A percentile compares a stretch with the other conserved stretches of the same genome.
phyloP scores from a whole-genome alignment of 257 asterid species.

The Coffea eugenioides region DNA sequence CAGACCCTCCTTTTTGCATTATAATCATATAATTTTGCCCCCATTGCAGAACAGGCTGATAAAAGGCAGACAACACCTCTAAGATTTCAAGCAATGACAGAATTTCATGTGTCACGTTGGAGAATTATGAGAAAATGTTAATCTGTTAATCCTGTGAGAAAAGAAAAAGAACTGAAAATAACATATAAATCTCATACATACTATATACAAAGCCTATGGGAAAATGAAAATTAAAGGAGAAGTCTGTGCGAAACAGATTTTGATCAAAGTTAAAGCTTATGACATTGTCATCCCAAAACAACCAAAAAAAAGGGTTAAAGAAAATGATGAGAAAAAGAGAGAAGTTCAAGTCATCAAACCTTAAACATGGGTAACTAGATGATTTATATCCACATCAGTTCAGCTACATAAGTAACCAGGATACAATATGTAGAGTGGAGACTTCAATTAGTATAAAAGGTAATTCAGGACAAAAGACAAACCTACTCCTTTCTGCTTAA shows the following conservation, averaged over 20 bases:
- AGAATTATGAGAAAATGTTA: neutral
- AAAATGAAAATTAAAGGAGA: neutral
- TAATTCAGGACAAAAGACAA: conserved; percentile 27
- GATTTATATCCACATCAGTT: neutral
- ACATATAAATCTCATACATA: neutral
- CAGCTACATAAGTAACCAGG: neutral
- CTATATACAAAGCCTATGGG: neutral
- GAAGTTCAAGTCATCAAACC: neutral
- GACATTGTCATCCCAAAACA: neutral
- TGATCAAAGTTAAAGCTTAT: neutral
- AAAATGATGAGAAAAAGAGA: neutral
- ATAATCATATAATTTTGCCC: neutral
- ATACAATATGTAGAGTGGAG: neutral
- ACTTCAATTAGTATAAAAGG: neutral
- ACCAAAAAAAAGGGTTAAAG: neutral
- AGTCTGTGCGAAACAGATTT: neutral
- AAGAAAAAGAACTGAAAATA: neutral
- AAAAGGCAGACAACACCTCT: neutral
- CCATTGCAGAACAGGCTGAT: neutral
- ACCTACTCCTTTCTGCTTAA: conserved; percentile 62
- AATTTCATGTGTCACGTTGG: neutral
- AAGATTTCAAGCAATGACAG: conserved; percentile 1
- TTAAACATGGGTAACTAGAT: neutral
- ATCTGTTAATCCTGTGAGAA: no score
- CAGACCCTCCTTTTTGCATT: neutral